phyloP scores from a whole-genome alignment of 805 yeast species.

The Lachancea sp. region DNA sequence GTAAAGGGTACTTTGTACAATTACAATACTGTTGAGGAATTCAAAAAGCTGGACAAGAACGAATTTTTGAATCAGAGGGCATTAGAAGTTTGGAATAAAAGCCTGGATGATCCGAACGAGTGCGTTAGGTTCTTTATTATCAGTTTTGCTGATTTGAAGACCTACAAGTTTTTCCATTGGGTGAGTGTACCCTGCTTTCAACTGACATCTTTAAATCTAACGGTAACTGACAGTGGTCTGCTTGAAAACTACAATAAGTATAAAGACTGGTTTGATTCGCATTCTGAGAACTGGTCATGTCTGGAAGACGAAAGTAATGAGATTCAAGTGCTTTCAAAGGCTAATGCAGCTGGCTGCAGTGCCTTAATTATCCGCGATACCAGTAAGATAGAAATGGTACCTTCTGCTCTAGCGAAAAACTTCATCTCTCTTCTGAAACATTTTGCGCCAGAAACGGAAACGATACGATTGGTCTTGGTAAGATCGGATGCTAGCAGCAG shows the following conservation, averaged over 20 bases:
- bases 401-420: conserved; percentile 54
- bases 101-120: conserved; percentile 26
- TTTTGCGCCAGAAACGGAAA: conserved; percentile 30
- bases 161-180: conserved; percentile 87
- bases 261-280: conserved; percentile 16
- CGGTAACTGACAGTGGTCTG: background rate
- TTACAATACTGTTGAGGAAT: conserved; percentile 81
- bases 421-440: conserved; percentile 41
- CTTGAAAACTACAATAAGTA: background rate
- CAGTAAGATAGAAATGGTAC: conserved; percentile 31
- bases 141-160: conserved; percentile 82
- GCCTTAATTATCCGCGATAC: conserved; percentile 38
- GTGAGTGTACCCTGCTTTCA: conserved; percentile 66
- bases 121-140: conserved; percentile 41
- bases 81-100: conserved; percentile 22
- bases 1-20: conserved; percentile 44
- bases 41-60: conserved; percentile 62
- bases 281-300: conserved; percentile 27
- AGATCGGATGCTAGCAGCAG: conserved; percentile 31
- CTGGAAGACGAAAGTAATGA: conserved; percentile 16
- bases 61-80: conserved; percentile 44
- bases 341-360: conserved; percentile 7
- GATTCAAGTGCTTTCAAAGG: conserved; percentile 16
- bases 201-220: conserved; percentile 1
- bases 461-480: conserved; percentile 36